Conservation (phyloP, 805 yeast species). For the Yarrowia hollandica region DNA sequence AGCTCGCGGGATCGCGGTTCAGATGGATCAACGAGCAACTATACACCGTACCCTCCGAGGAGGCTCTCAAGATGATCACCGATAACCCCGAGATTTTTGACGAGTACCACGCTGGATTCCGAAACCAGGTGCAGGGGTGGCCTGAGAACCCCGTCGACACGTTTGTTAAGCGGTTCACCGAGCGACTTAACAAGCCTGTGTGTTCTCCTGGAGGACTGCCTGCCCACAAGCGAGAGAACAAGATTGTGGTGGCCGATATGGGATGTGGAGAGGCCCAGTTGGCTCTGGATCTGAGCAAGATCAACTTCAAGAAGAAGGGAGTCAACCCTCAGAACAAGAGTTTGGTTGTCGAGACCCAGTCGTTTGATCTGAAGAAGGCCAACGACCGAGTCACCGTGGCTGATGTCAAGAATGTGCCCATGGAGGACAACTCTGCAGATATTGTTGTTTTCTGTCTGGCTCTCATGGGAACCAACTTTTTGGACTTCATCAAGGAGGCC, state of each 20-base stretch:
- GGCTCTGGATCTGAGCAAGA: conserved; percentile 58
- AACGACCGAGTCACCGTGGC: conserved; percentile 94
- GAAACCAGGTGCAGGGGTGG: conserved; percentile 95
- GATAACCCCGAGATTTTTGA: conserved; percentile 87
- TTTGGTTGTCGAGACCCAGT: conserved; percentile 59
- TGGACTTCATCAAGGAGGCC: conserved; percentile 90
- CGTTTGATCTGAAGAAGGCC: conserved; percentile 88
- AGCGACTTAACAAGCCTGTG: conserved; percentile 54
- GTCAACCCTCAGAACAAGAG: conserved; percentile 12
- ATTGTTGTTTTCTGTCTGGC: conserved; percentile 93
- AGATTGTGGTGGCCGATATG: conserved; percentile 91
- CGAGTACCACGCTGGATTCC: conserved; percentile 93
- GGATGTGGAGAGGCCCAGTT: conserved; percentile 98
- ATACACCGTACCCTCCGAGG: conserved; percentile 80
- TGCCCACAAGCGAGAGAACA: conserved; percentile 48
- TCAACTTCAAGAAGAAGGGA: conserved; percentile 42
- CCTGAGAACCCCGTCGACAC: conserved; percentile 98
- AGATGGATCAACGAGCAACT: conserved; percentile 98
- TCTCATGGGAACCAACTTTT: conserved; percentile 94
- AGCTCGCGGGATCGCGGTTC: conserved; percentile 90
- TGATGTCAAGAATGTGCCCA: conserved; percentile 87
- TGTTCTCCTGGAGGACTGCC: conserved; percentile 97
- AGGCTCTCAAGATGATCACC: conserved; percentile 69
- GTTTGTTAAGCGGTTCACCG: conserved; percentile 68
- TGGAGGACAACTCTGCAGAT: conserved; percentile 73